Conservation (phyloP, 2,329 filamentous ascomycete genomes). For the Colletotrichum camelliae region DNA sequence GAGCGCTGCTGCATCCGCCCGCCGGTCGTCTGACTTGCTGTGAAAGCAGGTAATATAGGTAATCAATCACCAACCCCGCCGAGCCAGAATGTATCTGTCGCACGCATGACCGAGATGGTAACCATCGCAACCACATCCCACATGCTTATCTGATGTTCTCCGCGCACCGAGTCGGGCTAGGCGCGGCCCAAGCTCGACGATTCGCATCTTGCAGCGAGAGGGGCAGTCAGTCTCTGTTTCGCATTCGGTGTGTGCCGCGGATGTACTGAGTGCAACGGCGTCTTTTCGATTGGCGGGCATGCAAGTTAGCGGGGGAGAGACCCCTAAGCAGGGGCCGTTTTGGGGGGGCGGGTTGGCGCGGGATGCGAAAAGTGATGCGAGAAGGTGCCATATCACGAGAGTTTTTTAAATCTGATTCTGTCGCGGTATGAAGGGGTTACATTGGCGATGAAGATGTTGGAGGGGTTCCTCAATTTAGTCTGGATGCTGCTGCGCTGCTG, state of each 20-base stretch:
- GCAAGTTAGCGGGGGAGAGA: not conserved
- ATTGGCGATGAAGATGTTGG: not conserved
- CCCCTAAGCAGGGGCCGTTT: not conserved
- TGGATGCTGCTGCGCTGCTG: not conserved
- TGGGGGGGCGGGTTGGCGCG: not conserved
- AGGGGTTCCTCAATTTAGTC: not conserved
- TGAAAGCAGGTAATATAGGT: conserved; percentile 1
- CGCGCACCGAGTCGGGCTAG: not conserved
- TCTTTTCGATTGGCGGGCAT: not conserved
- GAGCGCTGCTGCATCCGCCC: not conserved
- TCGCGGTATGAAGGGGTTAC: not conserved
- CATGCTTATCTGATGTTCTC: conserved; percentile 1
- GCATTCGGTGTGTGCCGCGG: not conserved
- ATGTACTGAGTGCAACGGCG: not conserved
- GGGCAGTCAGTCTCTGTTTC: not conserved
- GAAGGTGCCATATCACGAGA: conserved; percentile 1
- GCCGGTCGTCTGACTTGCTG: conserved; percentile 5
- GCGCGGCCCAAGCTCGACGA: not conserved
- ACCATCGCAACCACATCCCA: conserved; percentile 12
- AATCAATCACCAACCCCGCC: not conserved
- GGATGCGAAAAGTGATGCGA: not conserved
- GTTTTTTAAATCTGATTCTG: not conserved
- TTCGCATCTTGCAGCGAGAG: conserved; percentile 3
- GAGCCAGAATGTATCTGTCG: not conserved
- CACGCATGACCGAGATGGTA: not conserved